Base-by-base conservation (phyloP, 2,329 filamentous ascomycete species). In the Blastomyces parvus region DNA sequence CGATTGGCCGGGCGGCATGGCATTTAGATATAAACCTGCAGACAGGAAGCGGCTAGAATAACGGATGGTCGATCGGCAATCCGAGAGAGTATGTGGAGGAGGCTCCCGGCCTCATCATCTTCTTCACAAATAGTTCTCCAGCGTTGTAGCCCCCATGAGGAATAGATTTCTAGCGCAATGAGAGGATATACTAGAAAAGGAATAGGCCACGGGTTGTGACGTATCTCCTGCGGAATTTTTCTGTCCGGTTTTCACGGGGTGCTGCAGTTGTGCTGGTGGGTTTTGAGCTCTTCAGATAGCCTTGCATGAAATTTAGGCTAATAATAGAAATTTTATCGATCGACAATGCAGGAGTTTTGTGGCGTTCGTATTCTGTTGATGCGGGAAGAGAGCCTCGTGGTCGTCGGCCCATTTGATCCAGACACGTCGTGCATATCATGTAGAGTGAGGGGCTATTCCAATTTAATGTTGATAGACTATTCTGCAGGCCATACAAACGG, bases 141-240 rank as follows among this genome's bases (percentile, higher is more conserved):
- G 27, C 8, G 6, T 57, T 57, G n/a, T 27, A 22, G 55, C 33
- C 55, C 55, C 55, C 55, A n/a, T 22, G n/a, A 4, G 3, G 30
- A 38, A 56, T 0, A 38, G 7, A 11, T 2, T 22, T 27, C 6
- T 11, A 4, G 2, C 9, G n/a, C 22, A 52, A 13, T 6, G 3
- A 25, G 55, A 58, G 36, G 55, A 58, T 40, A 25, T 57, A 27
- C 55, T 42, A 42, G 55, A 58, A 40, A 25, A 8, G 55, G 55
- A 58, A 58, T 58, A 27, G 55, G 22, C 7, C 3, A 36, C 5
- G 22, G 42, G 5, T 17, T 27, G 22, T 40, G 1, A 7, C 2
- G 19, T n/a, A 6, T 9, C 2, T 25, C 11, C n/a, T 25, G n/a
- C n/a, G 27, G 4, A 40, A 58, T 19, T 42, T 27, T 42, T 22